A percentile compares a stretch with the other conserved stretches of the same genome.
These are phyloP conservation scores for Pyrenophora teres DNA, from an alignment of 2,329 filamentous ascomycete species.

Conservation along the genomic window DNA sequence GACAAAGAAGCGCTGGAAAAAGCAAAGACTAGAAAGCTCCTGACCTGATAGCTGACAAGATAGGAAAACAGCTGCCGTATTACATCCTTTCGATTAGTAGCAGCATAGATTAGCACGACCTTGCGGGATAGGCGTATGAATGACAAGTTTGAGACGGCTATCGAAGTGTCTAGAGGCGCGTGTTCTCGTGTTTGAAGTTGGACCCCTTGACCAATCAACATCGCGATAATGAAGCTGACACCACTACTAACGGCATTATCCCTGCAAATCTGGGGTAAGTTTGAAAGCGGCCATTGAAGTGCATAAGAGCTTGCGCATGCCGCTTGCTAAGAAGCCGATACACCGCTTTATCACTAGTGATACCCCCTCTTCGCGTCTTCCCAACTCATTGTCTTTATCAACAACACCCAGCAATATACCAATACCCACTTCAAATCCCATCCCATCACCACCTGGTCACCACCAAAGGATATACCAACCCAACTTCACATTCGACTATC, in stretches of 20 bases:
- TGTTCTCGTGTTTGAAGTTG: neutral
- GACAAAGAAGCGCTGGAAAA: too few relatives aligned
- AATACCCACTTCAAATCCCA: neutral
- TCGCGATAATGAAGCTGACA: constrained; percentile 14
- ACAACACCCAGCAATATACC: neutral
- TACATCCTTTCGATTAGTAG: too few relatives aligned
- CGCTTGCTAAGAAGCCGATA: neutral
- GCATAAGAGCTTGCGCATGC: constrained; percentile 3
- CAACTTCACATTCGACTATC: neutral
- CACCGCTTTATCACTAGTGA: constrained; percentile 1
- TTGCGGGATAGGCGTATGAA: too few relatives aligned
- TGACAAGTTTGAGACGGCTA: neutral
- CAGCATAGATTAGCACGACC: too few relatives aligned
- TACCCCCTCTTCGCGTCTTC: constrained; percentile 2
- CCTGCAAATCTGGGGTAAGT: constrained; percentile 26
- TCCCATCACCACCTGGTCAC: neutral
- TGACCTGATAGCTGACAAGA: neutral
- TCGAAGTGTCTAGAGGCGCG: neutral
- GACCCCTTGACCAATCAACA: constrained; percentile 14
- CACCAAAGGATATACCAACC: neutral
- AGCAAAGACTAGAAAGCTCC: too few relatives aligned
- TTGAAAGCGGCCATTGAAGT: constrained; percentile 12
- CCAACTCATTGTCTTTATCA: neutral
- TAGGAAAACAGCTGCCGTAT: neutral
- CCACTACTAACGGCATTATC: constrained; percentile 12